Base-by-base conservation (phyloP, 495 filamentous ascomycete species). In the Tuber umbilicatum region DNA sequence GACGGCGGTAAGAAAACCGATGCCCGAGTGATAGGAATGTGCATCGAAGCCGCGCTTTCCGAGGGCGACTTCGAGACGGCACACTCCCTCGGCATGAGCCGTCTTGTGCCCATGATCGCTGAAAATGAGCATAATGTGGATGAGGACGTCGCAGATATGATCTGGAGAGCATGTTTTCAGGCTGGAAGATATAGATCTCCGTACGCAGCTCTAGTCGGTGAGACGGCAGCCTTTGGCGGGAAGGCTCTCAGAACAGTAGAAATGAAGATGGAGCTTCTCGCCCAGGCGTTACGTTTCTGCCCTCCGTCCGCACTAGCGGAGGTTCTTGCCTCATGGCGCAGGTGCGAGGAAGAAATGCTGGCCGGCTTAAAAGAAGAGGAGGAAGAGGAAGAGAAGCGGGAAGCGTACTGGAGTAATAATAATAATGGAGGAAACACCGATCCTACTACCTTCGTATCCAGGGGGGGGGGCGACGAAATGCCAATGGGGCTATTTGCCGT, bases 21-120 rank as follows among this genome's bases (percentile, higher is more conserved):
- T 81, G 87, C 88, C 41, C 89, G 93, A 70, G 90, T 99, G 71
- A 91, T 89, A 42, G 91, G 91, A 71, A 93, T 97, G 89, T 94
- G 94, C 79, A 91, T 98, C 67, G 90, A 94, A 78, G 90, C 94
- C 7, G 93, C 94, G 41, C 88, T 98, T 1, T 85, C 86, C 7
- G 92, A 94, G 82, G 89, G 95, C 79, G 95, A 99, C 81, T 98
- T 98, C 78, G 94, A 97, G 77, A 98, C 96, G 1, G 96, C 96
- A 37, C 98, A 98, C 84, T 97, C 93, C 19, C 97, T 95, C 84
- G 91, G 97, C 45, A 88, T 96, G 74, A 97, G 86, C 40, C 86
- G 88, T 2, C 85, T 89, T 31, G 84, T 86, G 27, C 85, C 85
- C 12, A 78, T 82, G 50, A 82, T 82, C 35, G 75, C 81, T 10